Conservation (phyloP, 2,329 filamentous ascomycete species). For the Didymella keratinophila region DNA sequence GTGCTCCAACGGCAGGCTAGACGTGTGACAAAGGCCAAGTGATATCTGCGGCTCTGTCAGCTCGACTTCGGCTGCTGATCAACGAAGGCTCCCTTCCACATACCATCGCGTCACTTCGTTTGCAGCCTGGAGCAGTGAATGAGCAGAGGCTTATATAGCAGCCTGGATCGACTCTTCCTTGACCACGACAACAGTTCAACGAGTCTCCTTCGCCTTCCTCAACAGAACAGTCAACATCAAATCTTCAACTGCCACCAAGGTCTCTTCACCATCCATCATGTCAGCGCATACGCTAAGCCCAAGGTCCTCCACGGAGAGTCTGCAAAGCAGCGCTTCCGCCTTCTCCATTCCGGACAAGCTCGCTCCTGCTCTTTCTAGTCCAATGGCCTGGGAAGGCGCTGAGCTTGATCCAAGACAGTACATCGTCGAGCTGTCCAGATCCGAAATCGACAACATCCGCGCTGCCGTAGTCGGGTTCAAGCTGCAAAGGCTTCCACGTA, state of each 20-base stretch:
- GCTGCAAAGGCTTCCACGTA: constrained; percentile 14
- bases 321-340: constrained; percentile 38
- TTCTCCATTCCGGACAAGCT: constrained; percentile 42
- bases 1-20: constrained; percentile 10
- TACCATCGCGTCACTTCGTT: constrained; percentile 5
- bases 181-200: constrained; percentile 7
- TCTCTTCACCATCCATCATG: constrained; percentile 29
- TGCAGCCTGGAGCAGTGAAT: constrained; percentile 9
- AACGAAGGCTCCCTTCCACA: constrained; percentile 8
- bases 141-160: constrained; percentile 12
- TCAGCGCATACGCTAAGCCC: constrained; percentile 36
- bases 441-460: constrained; percentile 41
- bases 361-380: constrained; percentile 37
- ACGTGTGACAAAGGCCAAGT: constrained; percentile 27
- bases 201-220: not conserved
- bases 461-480: constrained; percentile 47
- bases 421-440: constrained; percentile 33
- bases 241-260: not conserved
- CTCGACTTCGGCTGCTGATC: constrained; percentile 21
- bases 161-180: constrained; percentile 2
- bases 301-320: constrained; percentile 42
- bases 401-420: constrained; percentile 40
- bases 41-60: constrained; percentile 46
- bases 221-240: not conserved
- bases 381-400: constrained; percentile 45